Conservation (phyloP, 306 rosid genomes). For the Echinosophora koreensis region DNA sequence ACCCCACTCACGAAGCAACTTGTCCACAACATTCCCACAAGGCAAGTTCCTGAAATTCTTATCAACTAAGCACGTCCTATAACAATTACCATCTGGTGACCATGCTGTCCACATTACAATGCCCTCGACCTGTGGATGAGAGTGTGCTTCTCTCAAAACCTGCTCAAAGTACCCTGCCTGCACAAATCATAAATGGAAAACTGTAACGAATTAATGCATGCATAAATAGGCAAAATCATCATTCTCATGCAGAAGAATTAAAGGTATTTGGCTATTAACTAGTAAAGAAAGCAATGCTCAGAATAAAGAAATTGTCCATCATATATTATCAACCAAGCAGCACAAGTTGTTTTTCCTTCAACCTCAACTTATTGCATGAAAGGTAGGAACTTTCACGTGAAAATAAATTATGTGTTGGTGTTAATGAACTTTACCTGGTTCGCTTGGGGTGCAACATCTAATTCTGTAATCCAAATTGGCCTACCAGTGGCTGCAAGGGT, state of each 20-base stretch:
- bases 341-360: no score
- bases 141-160: slow-evolving; percentile 62
- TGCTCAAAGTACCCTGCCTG: slow-evolving; percentile 65
- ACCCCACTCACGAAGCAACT: slow-evolving; percentile 68
- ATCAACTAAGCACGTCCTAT: slow-evolving; percentile 67
- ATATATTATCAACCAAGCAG: not conserved
- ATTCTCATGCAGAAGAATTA: not conserved
- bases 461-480: slow-evolving; percentile 83
- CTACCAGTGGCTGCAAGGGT: slow-evolving; percentile 64
- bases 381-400: not conserved
- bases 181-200: slow-evolving; percentile 3
- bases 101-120: slow-evolving; percentile 71
- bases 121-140: slow-evolving; percentile 75
- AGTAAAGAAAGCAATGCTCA: no score
- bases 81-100: slow-evolving; percentile 60
- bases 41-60: slow-evolving; percentile 70
- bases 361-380: not conserved
- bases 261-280: no score
- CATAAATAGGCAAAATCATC: not conserved
- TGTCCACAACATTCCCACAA: slow-evolving; percentile 77
- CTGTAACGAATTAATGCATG: not conserved
- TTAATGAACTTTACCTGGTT: slow-evolving; percentile 57
- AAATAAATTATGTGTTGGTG: not conserved
- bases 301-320: no score
- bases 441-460: slow-evolving; percentile 62